Evolutionary conservation across 768 basidiomycete genomes (phyloP), one percentile per base, ranked within the genome.

Genomic region (Leccinellum albellum): DNA sequence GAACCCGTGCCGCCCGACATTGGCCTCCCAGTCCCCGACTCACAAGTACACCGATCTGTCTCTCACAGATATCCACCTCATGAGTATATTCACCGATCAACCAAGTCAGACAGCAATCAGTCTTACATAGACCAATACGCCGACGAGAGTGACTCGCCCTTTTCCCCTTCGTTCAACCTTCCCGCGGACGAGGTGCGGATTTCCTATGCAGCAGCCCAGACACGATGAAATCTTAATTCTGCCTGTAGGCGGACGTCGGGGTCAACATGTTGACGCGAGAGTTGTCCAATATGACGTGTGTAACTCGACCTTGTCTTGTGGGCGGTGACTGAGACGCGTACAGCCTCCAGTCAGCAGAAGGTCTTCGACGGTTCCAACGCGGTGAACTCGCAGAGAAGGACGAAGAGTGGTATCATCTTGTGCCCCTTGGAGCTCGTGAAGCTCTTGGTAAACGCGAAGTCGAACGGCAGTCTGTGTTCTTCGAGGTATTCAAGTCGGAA

Each of bases 401-500:
- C 58, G 83, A 87, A 70, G 89, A 90, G 50, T 98, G 95, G 96
- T 79, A 89, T 64, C 76, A 80, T 29, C 82, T 94, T 8, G 88
- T 95, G 2, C 86, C 92, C 1, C 64, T 74, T n/a, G 83, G 83
- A 63, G 84, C 93, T 0, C 76, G 81, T 15, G 84, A 87, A 28
- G 82, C 85, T 1, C 73, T 98, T 3, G 85, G 87, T 24, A 84
- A 86, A 66, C 71, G 82, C 50, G 94, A 97, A 69, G 86, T 94
- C 21, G 83, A 88, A 56, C 81, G 94, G 46, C 94, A 98, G 70
- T 89, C 85, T 24, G 83, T 86, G 37, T 79, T 99, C 6, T 95
- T 94, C 63, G 95, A 98, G 69, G 74, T 96, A 23, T 86, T 98
- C 72, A 88, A 91, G 70, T 86, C 88, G 0, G 97, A 99, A 74